Percentiles rank a stretch among this genome's conserved stretches.
These are phyloP conservation scores for Didymella arachidicola DNA, from an alignment of 2,329 filamentous ascomycete genomes.

Conservation along the genomic window DNA sequence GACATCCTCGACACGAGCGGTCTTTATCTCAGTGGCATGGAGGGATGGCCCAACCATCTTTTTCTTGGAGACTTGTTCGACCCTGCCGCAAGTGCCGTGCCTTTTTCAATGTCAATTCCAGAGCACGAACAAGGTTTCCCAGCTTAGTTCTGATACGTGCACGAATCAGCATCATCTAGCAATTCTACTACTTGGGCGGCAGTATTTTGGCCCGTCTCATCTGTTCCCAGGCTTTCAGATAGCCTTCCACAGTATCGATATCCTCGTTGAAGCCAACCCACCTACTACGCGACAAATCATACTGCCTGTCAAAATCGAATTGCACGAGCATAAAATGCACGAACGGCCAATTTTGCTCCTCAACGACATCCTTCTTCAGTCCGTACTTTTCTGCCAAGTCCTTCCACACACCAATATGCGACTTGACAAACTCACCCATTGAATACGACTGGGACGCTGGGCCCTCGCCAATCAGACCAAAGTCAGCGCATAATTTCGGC, in stretches of 20 bases:
- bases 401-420: conserved; percentile 36
- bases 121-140: background rate
- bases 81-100: background rate
- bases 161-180: background rate
- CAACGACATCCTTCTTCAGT: conserved; percentile 51
- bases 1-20: conserved; percentile 3
- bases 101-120: background rate
- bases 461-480: conserved; percentile 53
- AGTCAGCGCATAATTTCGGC: conserved; percentile 56
- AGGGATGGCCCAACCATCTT: conserved; percentile 13
- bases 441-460: conserved; percentile 29
- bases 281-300: conserved; percentile 57
- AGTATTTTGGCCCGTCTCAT: conserved; percentile 53
- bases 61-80: conserved; percentile 14
- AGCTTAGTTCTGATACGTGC: background rate
- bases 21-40: conserved; percentile 8
- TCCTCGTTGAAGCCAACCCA: conserved; percentile 54
- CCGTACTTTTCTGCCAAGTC: conserved; percentile 34
- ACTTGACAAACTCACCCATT: conserved; percentile 42
- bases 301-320: conserved; percentile 57
- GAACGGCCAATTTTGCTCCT: conserved; percentile 50
- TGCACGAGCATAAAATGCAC: conserved; percentile 55
- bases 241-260: conserved; percentile 49
- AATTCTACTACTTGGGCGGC: background rate
- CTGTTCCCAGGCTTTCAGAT: conserved; percentile 55